These are phyloP conservation scores for Pleurotus salmoneostramineus DNA, from an alignment of 768 basidiomycete species.

Conservation along the genomic window DNA sequence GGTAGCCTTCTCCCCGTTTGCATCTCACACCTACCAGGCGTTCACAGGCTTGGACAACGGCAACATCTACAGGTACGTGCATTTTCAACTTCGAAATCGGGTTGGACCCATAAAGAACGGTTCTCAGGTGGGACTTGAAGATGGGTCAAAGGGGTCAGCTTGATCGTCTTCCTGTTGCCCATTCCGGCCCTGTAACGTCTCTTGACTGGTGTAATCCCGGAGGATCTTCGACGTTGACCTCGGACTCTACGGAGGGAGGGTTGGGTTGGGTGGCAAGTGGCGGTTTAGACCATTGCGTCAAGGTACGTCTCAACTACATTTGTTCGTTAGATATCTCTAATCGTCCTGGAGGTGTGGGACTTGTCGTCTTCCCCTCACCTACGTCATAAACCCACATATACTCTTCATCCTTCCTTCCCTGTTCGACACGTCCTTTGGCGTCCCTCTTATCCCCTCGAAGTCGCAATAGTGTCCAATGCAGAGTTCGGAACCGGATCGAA, in stretches of 20 bases:
- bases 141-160: slow-evolving; percentile 73
- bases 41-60: slow-evolving; percentile 69
- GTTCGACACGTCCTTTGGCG: slow-evolving; percentile 76
- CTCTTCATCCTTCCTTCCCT: slow-evolving; percentile 70
- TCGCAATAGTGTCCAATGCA: slow-evolving; percentile 69
- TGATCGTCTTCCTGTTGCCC: slow-evolving; percentile 71
- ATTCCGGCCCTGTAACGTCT: slow-evolving; percentile 65
- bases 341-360: slow-evolving; percentile 62
- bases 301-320: slow-evolving; percentile 35
- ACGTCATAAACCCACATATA: slow-evolving; percentile 61
- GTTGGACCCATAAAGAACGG: neutral
- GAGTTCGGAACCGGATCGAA: slow-evolving; percentile 35
- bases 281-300: slow-evolving; percentile 75
- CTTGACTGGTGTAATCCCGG: slow-evolving; percentile 62
- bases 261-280: slow-evolving; percentile 79
- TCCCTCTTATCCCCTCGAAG: slow-evolving; percentile 70
- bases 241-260: slow-evolving; percentile 26
- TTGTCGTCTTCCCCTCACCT: slow-evolving; percentile 50
- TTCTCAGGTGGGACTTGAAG: slow-evolving; percentile 68
- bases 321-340: neutral
- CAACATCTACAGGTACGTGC: slow-evolving; percentile 57
- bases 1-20: slow-evolving; percentile 65
- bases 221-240: slow-evolving; percentile 16
- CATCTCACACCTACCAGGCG: slow-evolving; percentile 64
- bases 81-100: too few relatives aligned